Evolutionary conservation across 108 stramenopile genomes (phyloP).

Genomic region (Thalassiosira profunda): DNA sequence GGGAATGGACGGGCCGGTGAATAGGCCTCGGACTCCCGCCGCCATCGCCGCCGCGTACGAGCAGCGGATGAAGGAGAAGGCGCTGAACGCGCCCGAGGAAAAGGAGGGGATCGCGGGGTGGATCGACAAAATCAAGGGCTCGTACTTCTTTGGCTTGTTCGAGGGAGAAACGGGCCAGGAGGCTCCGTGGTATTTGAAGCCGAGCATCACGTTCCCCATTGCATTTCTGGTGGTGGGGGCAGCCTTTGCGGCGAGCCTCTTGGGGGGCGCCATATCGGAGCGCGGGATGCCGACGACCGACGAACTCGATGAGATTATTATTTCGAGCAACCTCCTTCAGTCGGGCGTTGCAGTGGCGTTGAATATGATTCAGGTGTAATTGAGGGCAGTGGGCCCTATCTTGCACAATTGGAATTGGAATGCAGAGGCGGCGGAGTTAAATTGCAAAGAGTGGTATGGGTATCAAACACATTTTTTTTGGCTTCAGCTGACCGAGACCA

Average conservation of each 20-base stretch:
- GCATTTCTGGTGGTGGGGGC: conserved; percentile 88
- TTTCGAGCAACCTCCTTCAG: conserved; percentile 33
- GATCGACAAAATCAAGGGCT: conserved; percentile 76
- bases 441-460: too few relatives aligned
- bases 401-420: too few relatives aligned
- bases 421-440: too few relatives aligned
- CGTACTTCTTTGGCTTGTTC: conserved; percentile 96
- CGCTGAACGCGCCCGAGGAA: conserved; percentile 42
- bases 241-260: conserved; percentile 80
- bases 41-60: conserved; percentile 85
- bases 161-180: conserved; percentile 93
- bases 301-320: conserved; percentile 84
- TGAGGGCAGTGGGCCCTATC: too few relatives aligned
- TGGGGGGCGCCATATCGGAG: conserved; percentile 79
- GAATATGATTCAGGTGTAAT: conserved; percentile 13
- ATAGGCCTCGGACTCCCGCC: conserved; percentile 58
- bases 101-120: conserved; percentile 75
- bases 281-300: conserved; percentile 73
- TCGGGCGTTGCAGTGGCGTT: conserved; percentile 22
- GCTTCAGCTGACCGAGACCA: too few relatives aligned
- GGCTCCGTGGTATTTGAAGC: conserved; percentile 94
- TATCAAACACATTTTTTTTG: too few relatives aligned
- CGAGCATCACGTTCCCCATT: conserved; percentile 93
- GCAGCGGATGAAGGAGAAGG: conserved; percentile 54
- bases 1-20: conserved; percentile 46